A percentile compares a stretch with the other conserved stretches of the same genome.
Evolutionary conservation across 108 stramenopile species (phyloP).

Genomic region (Cyclotella kingstonii): DNA sequence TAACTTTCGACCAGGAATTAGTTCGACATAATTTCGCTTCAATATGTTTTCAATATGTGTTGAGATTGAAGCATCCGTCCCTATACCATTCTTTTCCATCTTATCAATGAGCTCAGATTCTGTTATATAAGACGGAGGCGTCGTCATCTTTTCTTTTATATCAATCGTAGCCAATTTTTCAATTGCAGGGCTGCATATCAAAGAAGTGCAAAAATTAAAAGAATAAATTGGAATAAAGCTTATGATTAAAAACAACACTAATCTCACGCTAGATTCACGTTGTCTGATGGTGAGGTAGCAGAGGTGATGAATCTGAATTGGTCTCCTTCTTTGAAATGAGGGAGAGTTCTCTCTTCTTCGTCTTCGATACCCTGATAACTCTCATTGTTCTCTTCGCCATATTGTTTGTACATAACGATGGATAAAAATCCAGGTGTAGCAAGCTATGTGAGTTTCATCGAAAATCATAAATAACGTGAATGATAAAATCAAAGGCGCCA

Average conservation of each 20-base stretch:
- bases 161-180: slow-evolving; percentile 63
- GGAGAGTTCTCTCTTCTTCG: slow-evolving; percentile 74
- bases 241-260: neutral
- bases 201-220: no score
- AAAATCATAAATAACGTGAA: neutral
- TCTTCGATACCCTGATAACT: slow-evolving; percentile 48
- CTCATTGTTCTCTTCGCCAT: slow-evolving; percentile 68
- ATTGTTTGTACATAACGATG: slow-evolving; percentile 75
- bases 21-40: slow-evolving; percentile 80
- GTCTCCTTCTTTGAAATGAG: slow-evolving; percentile 77
- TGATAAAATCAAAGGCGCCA: neutral
- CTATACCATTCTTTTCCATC: slow-evolving; percentile 93
- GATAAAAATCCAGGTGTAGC: slow-evolving; percentile 80
- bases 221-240: no score
- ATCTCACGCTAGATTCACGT: slow-evolving; percentile 11
- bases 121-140: slow-evolving; percentile 81
- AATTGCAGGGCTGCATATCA: slow-evolving; percentile 18
- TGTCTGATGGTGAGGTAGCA: slow-evolving; percentile 29
- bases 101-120: slow-evolving; percentile 84
- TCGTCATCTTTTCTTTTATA: slow-evolving; percentile 86
- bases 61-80: slow-evolving; percentile 76
- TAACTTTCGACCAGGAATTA: slow-evolving; percentile 75
- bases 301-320: slow-evolving; percentile 38
- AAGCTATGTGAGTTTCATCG: slow-evolving; percentile 14
- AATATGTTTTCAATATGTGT: slow-evolving; percentile 92